Evolutionary conservation across 2,329 filamentous ascomycete species (phyloP), one percentile per base, ranked within the genome.

Genomic region (Hypoxylon sp.): DNA sequence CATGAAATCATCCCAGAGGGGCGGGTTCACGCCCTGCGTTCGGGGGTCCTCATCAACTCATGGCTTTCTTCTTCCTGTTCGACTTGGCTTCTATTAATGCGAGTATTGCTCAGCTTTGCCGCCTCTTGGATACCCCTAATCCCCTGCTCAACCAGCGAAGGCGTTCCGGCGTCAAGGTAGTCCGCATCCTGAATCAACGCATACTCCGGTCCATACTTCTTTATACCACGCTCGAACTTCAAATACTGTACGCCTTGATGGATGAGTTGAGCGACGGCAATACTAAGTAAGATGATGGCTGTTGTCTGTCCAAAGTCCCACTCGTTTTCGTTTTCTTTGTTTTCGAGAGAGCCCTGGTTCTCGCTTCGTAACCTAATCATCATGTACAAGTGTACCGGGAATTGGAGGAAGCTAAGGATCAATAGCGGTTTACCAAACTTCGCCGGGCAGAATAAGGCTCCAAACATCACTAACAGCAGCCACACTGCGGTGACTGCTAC

Each of bases 281-380:
- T 74, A 11, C 19, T 32, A 31, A 73, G 67, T n/a, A 73, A 51
- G n/a, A 73, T 42, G n/a, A 37, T 63, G 6, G 69, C 71, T 27
- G 71, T 73, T n/a, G 71, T 73, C 60, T 73, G 71, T 5, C 71
- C 71, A 47, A 73, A 72, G 46, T 73, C 71, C 69, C 71, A 72
- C 2, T 37, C 29, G 50, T 72, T 69, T 47, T 73, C 71, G 37
- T 32, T 52, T 35, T 68, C 62, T 1, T 46, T 32, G n/a, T 58
- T 62, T 42, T 70, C 71, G 21, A 73, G 65, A 10, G 37, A 48
- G 6, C 21, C 51, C 31, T 72, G 67, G 57, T 73, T 73, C n/a
- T 62, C 69, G 11, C 32, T 46, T 44, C 71, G 71, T 17, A 73
- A 10, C 31, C 19, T 55, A 24, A 73, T 61, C 69, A 73, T 70